Base-by-base conservation (phyloP, 768 basidiomycete genomes). In the Pilatotrama ljubarskyi region DNA sequence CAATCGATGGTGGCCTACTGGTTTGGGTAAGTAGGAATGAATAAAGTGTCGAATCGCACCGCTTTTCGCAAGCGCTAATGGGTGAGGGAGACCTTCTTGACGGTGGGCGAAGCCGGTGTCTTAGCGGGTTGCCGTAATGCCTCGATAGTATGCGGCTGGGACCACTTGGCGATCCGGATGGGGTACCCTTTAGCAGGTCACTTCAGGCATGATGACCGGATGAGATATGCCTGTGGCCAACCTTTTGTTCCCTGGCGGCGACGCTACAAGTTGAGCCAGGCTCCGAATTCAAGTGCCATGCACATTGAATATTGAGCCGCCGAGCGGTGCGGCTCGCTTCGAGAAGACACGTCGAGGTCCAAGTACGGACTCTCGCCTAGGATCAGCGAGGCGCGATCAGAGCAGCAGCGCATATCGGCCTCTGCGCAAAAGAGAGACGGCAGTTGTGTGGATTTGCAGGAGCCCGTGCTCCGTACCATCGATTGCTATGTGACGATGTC, bases 81-180 rank as follows among this genome's bases (percentile, higher is more conserved):
- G 17, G 13, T 14, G 37, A 25, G 15, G 10, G 5, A 2, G 9
- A 32, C n/a, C 15, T 4, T 20, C 32, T 25, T 47, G 41, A 22
- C 51, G 51, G 37, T 20, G 2, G 24, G 32, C n/a, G 26, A 47
- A 37, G 25, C 55, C 47, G 55, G 47, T 32, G 13, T 57, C 38
- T 17, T 41, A 41, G 51, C 47, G 55, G 55, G 47, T 49, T 57
- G 55, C 55, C 55, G 55, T 57, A 57, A 57, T 2, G 7, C n/a
- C 17, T 13, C 2, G 2, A 13, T 20, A 5, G 32, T 7, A 48
- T 48, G 8, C 5, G 11, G 29, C 24, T 6, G 5, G 5, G n/a
- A 18, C 29, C 29, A 32, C 29, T 32, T 4, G 10, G 29, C 29
- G 5, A 5, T 5, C 29, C 10, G 10, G 29, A 10, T 10, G 29